Percentiles rank a stretch among this genome's conserved stretches.
Conservation (phyloP, 139 green algal species). For the Chlamydomonas urium region DNA sequence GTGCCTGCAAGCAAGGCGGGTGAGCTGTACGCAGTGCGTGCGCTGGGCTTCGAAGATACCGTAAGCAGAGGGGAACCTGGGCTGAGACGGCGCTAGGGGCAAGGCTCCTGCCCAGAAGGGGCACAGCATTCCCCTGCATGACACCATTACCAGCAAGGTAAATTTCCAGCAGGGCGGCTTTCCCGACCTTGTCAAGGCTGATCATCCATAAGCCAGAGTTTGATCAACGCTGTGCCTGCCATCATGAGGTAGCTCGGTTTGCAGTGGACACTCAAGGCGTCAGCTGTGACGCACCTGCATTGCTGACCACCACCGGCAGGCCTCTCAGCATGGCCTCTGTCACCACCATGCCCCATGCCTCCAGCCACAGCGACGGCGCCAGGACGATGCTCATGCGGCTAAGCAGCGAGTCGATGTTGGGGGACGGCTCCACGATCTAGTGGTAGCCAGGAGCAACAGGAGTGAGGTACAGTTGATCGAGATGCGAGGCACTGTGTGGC, state of each 20-base stretch:
- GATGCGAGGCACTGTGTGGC: no score
- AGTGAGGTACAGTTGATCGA: no score
- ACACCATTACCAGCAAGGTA: background rate
- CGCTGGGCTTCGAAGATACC: no score
- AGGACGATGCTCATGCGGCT: conserved; percentile 26
- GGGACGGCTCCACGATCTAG: conserved; percentile 27
- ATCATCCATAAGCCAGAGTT: background rate
- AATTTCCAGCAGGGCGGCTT: no score
- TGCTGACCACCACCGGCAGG: conserved; percentile 30
- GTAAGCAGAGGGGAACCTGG: no score
- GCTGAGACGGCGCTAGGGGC: no score
- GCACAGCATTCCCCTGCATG: background rate
- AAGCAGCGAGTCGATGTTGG: conserved; percentile 23
- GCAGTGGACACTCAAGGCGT: background rate
- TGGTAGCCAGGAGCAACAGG: no score
- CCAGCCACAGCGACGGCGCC: conserved; percentile 45
- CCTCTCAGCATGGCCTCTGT: conserved; percentile 36
- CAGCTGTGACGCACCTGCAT: conserved; percentile 23
- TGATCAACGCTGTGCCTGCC: background rate
- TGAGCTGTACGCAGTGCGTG: no score
- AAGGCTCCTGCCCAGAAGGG: no score
- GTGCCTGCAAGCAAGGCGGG: no score
- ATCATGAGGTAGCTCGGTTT: no score
- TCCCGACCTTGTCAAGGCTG: background rate
- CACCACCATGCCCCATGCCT: conserved; percentile 54